Evolutionary conservation across 176 grass and related monocot species (phyloP).

Genomic region (Leersia perrieri): DNA sequence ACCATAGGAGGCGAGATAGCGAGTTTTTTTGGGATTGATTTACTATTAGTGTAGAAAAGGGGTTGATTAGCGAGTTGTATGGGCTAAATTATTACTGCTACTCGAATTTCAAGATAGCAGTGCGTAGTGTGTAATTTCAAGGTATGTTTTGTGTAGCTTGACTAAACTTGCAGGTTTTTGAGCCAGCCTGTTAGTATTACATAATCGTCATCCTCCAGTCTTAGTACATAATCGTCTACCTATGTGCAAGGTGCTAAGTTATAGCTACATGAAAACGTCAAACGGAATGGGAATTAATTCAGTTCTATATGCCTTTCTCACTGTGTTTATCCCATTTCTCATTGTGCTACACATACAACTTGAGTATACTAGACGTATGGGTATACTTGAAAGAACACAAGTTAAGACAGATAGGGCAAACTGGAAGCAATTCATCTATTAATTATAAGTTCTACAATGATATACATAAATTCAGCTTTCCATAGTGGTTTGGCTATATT

Average conservation of each 20-base stretch:
- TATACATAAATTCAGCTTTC: slow-evolving; percentile 43
- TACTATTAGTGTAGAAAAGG: neutral
- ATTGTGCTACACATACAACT: neutral
- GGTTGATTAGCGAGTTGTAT: neutral
- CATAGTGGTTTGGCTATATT: slow-evolving; percentile 27
- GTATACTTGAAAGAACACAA: neutral
- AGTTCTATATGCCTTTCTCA: too few species aligned
- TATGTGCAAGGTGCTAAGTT: too few species aligned
- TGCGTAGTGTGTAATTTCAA: too few species aligned
- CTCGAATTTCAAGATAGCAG: too few species aligned
- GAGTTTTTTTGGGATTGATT: neutral
- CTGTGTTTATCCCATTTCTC: neutral
- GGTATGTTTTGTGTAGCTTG: too few species aligned
- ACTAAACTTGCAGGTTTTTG: too few species aligned
- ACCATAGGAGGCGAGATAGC: neutral
- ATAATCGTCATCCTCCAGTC: too few species aligned
- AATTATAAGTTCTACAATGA: slow-evolving; percentile 33
- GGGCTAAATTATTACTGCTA: neutral
- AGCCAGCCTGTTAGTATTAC: too few species aligned
- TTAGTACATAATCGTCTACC: too few species aligned
- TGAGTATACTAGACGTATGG: too few species aligned
- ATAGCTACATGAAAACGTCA: neutral
- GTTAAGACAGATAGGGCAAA: neutral
- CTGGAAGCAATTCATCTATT: slow-evolving; percentile 32
- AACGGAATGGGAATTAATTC: neutral